Evolutionary conservation across 768 basidiomycete species (phyloP), one percentile per base, ranked within the genome.

Genomic region (Pholiota conissans): DNA sequence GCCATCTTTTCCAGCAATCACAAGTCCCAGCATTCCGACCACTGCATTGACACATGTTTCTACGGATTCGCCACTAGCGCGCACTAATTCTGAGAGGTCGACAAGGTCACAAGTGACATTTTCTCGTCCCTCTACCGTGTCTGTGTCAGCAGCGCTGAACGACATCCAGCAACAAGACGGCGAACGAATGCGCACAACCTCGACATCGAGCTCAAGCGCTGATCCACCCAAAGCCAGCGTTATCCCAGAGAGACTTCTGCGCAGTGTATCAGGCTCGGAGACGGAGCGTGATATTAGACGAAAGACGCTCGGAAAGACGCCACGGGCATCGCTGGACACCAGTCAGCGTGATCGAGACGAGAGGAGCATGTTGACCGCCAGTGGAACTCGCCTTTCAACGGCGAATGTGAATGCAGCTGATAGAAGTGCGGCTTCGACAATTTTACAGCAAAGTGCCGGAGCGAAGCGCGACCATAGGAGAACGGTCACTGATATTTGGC

Each of bases 31-130:
- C 45, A 82, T 78, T 56, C 76, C 86, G 1, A 90, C 89, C 34
- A 91, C 88, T 16, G 86, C 85, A 14, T 55, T 90, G 11, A 88
- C 87, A 1, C 69, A 82, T 0, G 86, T 84, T 4, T 82, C 84
- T 3, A 80, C 78, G 57, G 59, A 56, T 20, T 63, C 73, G 20
- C 71, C 71, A 52, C 46, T 84, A 28, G 65, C 73, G 16, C 76
- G 83, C 22, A 75, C 74, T n/a, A 76, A 80, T 18, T 87, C 85
- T 0, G 74, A 71, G 16, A 73, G 76, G 46, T 78, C 79, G 0
- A 55, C 70, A 2, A 73, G 80, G 18, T 77, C 78, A 18, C 77
- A 76, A 52, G 82, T 85, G 5, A 86, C 85, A 3, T 89, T 90
- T 67, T 89, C 88, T 5, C 81, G 84, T 1, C 84, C 89, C 0